These are phyloP conservation scores for Piedraia hortae DNA, from an alignment of 2,329 filamentous ascomycete species.

Conservation along the genomic window DNA sequence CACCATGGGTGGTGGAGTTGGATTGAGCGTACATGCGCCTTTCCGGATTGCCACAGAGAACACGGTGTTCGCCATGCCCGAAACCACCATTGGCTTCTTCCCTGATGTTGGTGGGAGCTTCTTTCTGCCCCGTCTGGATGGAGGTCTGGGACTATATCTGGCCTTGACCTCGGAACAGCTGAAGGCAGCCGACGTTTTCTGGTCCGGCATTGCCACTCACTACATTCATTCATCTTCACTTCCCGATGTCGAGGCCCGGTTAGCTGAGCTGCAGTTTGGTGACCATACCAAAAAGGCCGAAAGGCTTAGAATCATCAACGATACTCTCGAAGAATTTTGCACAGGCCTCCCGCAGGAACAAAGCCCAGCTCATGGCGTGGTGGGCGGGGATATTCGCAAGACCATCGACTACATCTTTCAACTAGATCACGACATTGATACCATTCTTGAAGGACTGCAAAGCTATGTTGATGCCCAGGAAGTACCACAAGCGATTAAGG, in stretches of 20 bases:
- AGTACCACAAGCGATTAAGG: slow-evolving; percentile 23
- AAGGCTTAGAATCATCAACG: slow-evolving; percentile 47
- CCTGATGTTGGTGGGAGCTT: slow-evolving; percentile 92
- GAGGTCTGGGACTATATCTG: slow-evolving; percentile 68
- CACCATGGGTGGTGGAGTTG: slow-evolving; percentile 94
- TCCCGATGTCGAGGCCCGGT: slow-evolving; percentile 50
- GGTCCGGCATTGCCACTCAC: slow-evolving; percentile 79
- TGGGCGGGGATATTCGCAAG: slow-evolving; percentile 36
- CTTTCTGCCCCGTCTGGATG: slow-evolving; percentile 76
- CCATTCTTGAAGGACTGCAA: slow-evolving; percentile 26
- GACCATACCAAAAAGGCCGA: slow-evolving; percentile 39
- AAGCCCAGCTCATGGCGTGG: slow-evolving; percentile 19
- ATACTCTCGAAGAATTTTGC: slow-evolving; percentile 72
- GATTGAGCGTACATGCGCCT: slow-evolving; percentile 77
- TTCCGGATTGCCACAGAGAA: slow-evolving; percentile 91
- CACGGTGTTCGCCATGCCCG: slow-evolving; percentile 92
- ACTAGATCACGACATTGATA: slow-evolving; percentile 31
- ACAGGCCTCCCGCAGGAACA: slow-evolving; percentile 59
- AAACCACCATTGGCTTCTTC: slow-evolving; percentile 96
- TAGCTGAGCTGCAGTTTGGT: slow-evolving; percentile 69
- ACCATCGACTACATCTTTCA: slow-evolving; percentile 47
- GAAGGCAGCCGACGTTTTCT: slow-evolving; percentile 62
- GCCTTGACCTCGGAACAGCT: slow-evolving; percentile 71
- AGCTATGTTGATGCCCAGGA: slow-evolving; percentile 15
- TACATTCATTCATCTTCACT: slow-evolving; percentile 81